A percentile compares a stretch with the other conserved stretches of the same genome.
phyloP scores from a whole-genome alignment of 306 rosid genomes.

The Dryas alaskensis region DNA sequence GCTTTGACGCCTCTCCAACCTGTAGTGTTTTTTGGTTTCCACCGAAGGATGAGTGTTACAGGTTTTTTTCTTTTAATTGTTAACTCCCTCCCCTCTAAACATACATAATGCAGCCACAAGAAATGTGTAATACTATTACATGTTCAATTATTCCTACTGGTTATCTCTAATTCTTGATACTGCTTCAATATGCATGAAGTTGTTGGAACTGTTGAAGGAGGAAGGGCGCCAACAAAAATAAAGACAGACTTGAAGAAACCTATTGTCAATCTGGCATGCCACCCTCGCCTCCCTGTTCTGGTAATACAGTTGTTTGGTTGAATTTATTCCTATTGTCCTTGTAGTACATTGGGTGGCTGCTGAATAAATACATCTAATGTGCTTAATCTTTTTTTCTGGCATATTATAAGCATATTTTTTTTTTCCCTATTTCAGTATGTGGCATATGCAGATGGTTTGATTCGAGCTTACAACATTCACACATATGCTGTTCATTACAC shows the following conservation, averaged over 20 bases:
- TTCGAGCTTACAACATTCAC: conserved; percentile 92
- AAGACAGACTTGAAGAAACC: conserved; percentile 97
- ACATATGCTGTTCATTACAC: conserved; percentile 96
- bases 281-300: conserved; percentile 94
- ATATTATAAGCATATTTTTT: conserved; percentile 26
- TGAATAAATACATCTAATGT: conserved; percentile 11
- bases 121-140: not conserved
- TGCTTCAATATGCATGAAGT: conserved; percentile 53
- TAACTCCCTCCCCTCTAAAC: not conserved
- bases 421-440: conserved; percentile 64
- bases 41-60: conserved; percentile 91
- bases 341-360: conserved; percentile 16
- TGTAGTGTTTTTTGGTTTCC: conserved; percentile 91
- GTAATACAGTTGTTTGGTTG: conserved; percentile 37
- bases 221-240: conserved; percentile 89
- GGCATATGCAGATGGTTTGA: conserved; percentile 92
- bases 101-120: not conserved
- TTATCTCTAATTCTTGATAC: conserved; percentile 24
- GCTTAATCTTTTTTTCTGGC: conserved; percentile 18
- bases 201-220: conserved; percentile 99
- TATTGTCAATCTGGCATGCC: conserved; percentile 94
- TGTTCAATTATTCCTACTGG: conserved; percentile 13
- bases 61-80: conserved; percentile 38
- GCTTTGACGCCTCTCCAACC: conserved; percentile 90
- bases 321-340: conserved; percentile 17